Evolutionary conservation across 768 basidiomycete species (phyloP).

Genomic region (Agaricus subrufescens): DNA sequence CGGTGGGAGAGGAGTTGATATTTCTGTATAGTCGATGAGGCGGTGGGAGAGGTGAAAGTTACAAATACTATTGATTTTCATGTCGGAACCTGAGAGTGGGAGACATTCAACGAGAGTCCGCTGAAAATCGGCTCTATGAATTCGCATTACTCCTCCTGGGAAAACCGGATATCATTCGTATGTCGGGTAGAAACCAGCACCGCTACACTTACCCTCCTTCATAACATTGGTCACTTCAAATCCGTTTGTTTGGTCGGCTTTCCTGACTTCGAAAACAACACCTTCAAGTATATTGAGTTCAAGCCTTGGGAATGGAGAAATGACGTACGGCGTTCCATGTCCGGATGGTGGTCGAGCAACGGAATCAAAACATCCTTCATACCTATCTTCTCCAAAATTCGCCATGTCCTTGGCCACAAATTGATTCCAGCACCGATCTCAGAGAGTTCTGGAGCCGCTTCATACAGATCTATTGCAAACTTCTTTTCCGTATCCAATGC

Average conservation of each 20-base stretch:
- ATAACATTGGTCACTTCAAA: conserved; percentile 7
- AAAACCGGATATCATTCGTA: not conserved
- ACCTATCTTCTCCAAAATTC: conserved; percentile 11
- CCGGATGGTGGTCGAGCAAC: conserved; percentile 10
- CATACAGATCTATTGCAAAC: conserved; percentile 34
- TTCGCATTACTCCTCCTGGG: conserved; percentile 2
- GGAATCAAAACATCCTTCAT: conserved; percentile 8
- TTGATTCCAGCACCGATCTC: conserved; percentile 41
- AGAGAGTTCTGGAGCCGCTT: conserved; percentile 32
- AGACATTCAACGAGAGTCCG: conserved; percentile 42
- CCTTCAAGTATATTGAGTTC: conserved; percentile 1
- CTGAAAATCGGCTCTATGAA: conserved; percentile 61
- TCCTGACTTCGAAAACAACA: conserved; percentile 23
- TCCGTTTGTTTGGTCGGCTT: conserved; percentile 22
- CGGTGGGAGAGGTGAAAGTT: conserved; percentile 44
- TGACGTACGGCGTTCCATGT: conserved; percentile 10
- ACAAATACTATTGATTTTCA: conserved; percentile 18
- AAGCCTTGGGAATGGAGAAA: not conserved
- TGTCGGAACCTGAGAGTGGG: conserved; percentile 16
- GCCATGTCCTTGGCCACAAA: conserved; percentile 24
- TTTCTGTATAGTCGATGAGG: conserved; percentile 43
- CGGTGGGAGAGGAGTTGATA: conserved; percentile 49
- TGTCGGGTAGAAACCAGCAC: too few relatives aligned
- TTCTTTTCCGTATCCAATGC: conserved; percentile 15
- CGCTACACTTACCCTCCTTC: not conserved